Base-by-base conservation (phyloP, 139 green algal species). In the Ettlia oleoabundans region DNA sequence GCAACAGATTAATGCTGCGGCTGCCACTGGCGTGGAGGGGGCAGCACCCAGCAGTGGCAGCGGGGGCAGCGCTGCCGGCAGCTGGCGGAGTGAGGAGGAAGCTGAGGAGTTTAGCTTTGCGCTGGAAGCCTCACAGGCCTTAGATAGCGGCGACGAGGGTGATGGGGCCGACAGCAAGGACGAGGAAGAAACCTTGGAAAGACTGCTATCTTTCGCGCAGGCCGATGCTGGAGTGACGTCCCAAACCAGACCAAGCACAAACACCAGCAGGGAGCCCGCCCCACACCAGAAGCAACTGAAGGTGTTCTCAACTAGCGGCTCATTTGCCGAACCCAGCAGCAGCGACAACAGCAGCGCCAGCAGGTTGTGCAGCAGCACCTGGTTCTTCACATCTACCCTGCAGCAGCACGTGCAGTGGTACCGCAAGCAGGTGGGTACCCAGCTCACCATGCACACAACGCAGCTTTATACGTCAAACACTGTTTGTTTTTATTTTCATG, bases 351-450 rank as follows among this genome's bases (percentile, higher is more conserved):
- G 69, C 69, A 62, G 41, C 69, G 7, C 8, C 26, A 40, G 42
- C 41, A 26, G 42, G 38, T 15, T 42, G 18, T n/a, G 32, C 41
- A 42, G 41, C 41, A 63, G 22, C 66, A 4, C 6, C 42, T 76
- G 69, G 69, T 76, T 76, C 69, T 76, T 76, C 21, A 9, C 69
- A 6, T 41, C 69, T 10, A 41, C 9, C 7, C 69, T 76, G 42
- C 38, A n/a, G 8, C 69, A 76, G 69, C 69, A 76, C 32, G 69
- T 76, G 69, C 26, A 18, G 41, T 76, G 69, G 69, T 76, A 76
- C 42, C 15, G 38, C 3, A 4, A 51, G 26, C 69, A 76, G 69
- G 69, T 76, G 42, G 9, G 2, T 62, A 28, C 37, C 66, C 52
- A 37, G 15, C 66, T 10, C 10, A 30, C 37, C 66, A 43, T 33